phyloP scores from a whole-genome alignment of 148 eudicot genomes.

The Gaultheria prostrata region DNA sequence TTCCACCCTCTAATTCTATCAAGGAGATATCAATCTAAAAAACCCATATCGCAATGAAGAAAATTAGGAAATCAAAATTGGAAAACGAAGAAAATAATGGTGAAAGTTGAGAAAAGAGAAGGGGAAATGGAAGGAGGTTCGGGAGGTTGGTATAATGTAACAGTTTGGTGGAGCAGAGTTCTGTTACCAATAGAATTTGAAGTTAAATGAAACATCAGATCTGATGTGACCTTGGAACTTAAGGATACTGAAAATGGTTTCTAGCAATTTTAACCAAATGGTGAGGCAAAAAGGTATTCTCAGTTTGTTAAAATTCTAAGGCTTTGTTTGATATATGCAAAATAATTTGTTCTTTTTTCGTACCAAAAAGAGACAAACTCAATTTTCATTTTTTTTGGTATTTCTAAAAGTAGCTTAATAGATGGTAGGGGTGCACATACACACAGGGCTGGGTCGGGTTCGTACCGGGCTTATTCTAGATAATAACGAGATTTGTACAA shows the following conservation, averaged over 20 bases:
- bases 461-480: too few species aligned
- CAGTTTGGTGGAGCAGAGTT: neutral
- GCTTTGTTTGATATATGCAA: neutral
- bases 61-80: neutral
- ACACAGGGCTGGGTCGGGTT: too few species aligned
- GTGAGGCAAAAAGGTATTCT: neutral
- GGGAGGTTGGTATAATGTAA: neutral
- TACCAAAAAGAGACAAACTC: too few species aligned
- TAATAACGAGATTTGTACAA: too few species aligned
- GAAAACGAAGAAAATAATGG: neutral
- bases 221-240: neutral
- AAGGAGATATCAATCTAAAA: neutral
- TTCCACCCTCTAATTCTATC: constrained; percentile 13
- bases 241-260: neutral
- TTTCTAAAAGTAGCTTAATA: too few species aligned
- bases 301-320: neutral
- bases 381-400: too few species aligned
- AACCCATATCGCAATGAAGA: neutral
- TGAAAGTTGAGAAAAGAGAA: neutral
- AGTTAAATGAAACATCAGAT: neutral
- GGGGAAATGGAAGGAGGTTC: neutral
- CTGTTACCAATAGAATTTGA: neutral
- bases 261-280: neutral
- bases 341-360: neutral
- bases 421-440: too few species aligned